Evolutionary conservation across 2,329 filamentous ascomycete genomes (phyloP).

Genomic region (Fusarium anguioides): DNA sequence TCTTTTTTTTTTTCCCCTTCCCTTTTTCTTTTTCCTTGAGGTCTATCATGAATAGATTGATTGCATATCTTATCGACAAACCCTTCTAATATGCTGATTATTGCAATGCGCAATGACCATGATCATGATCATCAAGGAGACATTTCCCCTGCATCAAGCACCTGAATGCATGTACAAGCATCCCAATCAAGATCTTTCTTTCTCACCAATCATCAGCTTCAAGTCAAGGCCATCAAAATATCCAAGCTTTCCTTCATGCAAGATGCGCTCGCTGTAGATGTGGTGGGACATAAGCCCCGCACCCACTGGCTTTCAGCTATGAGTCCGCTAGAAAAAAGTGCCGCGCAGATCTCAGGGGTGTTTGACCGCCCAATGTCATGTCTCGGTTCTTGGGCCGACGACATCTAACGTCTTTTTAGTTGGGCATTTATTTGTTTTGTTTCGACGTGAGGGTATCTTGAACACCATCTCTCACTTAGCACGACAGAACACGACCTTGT

Average conservation of each 20-base stretch:
- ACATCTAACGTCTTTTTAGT: slow-evolving; percentile 21
- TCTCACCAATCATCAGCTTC: background rate
- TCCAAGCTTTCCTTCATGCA: slow-evolving; percentile 4
- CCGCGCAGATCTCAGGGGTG: slow-evolving; percentile 10
- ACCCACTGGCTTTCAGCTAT: slow-evolving; percentile 19
- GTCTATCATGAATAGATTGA: background rate
- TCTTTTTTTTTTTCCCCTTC: background rate
- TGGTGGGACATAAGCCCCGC: slow-evolving; percentile 14
- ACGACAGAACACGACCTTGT: background rate
- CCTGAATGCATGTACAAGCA: background rate
- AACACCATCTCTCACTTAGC: background rate
- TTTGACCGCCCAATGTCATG: slow-evolving; percentile 43
- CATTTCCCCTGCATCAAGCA: background rate
- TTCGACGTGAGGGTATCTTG: slow-evolving; percentile 30
- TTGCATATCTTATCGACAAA: background rate
- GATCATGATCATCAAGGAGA: background rate
- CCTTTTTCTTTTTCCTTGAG: background rate
- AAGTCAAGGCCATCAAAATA: background rate
- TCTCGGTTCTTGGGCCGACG: slow-evolving; percentile 40
- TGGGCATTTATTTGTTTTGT: slow-evolving; percentile 25
- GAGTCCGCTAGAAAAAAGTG: slow-evolving; percentile 18
- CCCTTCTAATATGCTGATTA: background rate
- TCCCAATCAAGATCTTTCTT: background rate
- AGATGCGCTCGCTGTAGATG: slow-evolving; percentile 38
- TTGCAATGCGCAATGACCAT: background rate